Evolutionary conservation across 169 alveolate species (phyloP), one percentile per base, ranked within the genome.

Genomic region (Plasmodium gonderi): DNA sequence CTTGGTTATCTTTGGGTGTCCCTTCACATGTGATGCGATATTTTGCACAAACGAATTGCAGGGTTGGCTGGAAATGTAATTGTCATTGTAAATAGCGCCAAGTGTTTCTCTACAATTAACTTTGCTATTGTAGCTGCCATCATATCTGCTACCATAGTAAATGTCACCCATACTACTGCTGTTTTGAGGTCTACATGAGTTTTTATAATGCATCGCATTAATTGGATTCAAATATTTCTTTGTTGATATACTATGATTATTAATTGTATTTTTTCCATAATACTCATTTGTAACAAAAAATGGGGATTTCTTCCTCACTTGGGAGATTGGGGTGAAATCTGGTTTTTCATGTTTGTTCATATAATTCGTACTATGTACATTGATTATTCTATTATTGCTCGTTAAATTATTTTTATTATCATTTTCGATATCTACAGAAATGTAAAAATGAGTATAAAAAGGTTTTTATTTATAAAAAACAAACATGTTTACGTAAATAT

Each of bases 351-450:
- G n/a, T 82, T 69, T 68, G n/a, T 14, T 49, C 29, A 17, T 68
- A 44, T n/a, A 60, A 31, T 49, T 72, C 49, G 12, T 38, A 6
- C 33, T 42, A 23, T 42, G 12, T 29, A 26, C 7, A 51, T 36
- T 82, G 31, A 51, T 0, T 17, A 49, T n/a, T 11, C 44, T 38
- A 23, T 82, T 68, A 38, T 49, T 82, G 17, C 40, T 45, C 23
- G 38, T 47, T n/a, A 75, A 11, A 54, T 17, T 9, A 12, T 47
- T 47, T 69, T 69, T 69, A 44, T 33, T 69, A 8, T 82, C 92
- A 69, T 82, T 69, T 68, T 82, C 92, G 60, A 23, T 72, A n/a
- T 82, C 92, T 82, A 75, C 36, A 82, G 60, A 67, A 47, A 68
- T 26, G 29, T 23, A 47, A 67, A 33, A 12, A 38, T 14, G n/a